Percentiles rank a stretch among this genome's conserved stretches.
These are phyloP conservation scores for Syzygium oleosum DNA, from an alignment of 345 rosid species.

Conservation along the genomic window DNA sequence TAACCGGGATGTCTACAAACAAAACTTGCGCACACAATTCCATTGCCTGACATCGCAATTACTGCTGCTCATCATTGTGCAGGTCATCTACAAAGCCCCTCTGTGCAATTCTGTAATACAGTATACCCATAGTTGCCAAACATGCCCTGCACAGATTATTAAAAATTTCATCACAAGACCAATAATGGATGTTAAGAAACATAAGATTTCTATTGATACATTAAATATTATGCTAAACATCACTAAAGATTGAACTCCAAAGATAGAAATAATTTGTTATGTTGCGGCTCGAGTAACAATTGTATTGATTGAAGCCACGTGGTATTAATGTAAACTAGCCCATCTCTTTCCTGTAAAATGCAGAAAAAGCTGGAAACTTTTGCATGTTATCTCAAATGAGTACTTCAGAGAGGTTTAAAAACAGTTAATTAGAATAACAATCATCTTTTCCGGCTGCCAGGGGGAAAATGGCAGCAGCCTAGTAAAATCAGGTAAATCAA, in stretches of 20 bases:
- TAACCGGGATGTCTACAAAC: neutral
- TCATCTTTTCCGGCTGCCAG: neutral
- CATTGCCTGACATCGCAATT: constrained; percentile 1
- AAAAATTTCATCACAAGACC: neutral
- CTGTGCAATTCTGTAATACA: constrained; percentile 90
- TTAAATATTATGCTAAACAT: neutral
- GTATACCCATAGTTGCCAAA: constrained; percentile 94
- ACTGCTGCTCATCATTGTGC: constrained; percentile 52
- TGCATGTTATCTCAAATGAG: neutral
- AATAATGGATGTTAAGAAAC: neutral
- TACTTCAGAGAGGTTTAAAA: neutral
- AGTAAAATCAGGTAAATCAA: neutral
- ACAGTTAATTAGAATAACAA: neutral
- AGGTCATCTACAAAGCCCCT: constrained; percentile 51
- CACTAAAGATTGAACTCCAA: neutral
- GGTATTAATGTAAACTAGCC: neutral
- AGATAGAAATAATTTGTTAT: neutral
- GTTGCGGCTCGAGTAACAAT: neutral
- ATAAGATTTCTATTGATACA: neutral
- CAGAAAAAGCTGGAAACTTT: neutral
- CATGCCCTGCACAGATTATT: constrained; percentile 69
- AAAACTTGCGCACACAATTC: neutral
- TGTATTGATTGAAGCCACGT: neutral
- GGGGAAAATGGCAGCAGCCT: neutral
- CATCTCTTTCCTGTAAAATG: neutral